Conservation (phyloP, 208 protist species). For the Crithidia expoeki region DNA sequence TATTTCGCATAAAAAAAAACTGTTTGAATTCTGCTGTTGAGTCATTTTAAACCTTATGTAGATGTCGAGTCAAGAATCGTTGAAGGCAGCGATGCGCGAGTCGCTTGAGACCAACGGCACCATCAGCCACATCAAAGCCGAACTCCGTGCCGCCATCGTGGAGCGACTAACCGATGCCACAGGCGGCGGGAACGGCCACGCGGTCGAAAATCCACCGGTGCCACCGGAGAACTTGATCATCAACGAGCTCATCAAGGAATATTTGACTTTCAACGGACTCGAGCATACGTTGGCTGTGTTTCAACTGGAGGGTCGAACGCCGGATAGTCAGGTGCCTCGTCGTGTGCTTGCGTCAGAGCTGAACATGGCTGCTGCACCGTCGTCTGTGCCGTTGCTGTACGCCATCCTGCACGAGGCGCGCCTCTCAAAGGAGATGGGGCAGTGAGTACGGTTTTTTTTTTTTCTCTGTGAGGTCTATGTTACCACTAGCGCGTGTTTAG, state of each 20-base stretch:
- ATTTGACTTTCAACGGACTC: constrained; percentile 90
- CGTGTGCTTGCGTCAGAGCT: constrained; percentile 76
- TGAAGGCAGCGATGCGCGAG: constrained; percentile 87
- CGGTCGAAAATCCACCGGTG: constrained; percentile 42
- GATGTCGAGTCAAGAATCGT: constrained; percentile 74
- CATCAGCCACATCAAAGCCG: constrained; percentile 87
- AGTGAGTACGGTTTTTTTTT: not conserved
- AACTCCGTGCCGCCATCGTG: constrained; percentile 90
- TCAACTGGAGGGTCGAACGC: constrained; percentile 66
- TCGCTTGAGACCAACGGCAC: constrained; percentile 83
- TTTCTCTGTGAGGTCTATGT: not conserved
- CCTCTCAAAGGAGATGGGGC: constrained; percentile 49
- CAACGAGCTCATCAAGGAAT: constrained; percentile 95
- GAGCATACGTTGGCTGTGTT: constrained; percentile 92
- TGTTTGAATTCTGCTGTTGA: too few species aligned
- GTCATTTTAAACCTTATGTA: not conserved
- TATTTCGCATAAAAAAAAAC: too few species aligned
- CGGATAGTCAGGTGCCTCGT: constrained; percentile 59
- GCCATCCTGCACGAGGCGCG: constrained; percentile 80
- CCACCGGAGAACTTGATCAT: constrained; percentile 93
- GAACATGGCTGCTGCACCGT: constrained; percentile 72
- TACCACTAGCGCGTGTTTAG: too few species aligned
- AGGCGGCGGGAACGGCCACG: constrained; percentile 14
- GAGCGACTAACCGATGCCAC: constrained; percentile 70
- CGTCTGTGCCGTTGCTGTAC: constrained; percentile 77